Base-by-base conservation (phyloP, 2,329 filamentous ascomycete genomes). In the Cercospora zeina region DNA sequence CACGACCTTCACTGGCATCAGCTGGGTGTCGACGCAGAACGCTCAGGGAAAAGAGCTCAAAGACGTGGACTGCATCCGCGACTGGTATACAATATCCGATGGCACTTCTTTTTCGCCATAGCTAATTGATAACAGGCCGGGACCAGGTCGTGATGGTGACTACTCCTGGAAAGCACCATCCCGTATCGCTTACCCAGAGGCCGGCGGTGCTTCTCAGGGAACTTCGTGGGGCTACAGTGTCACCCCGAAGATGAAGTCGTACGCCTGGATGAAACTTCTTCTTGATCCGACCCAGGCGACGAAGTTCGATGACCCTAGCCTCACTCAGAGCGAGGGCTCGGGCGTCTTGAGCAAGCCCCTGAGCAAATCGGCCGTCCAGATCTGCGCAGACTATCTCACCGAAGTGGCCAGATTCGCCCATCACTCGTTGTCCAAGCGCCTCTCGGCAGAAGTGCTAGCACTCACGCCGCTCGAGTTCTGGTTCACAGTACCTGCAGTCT, bases 401-500 rank as follows among this genome's bases (percentile, higher is more conserved):
- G 58, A 65, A 19, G 47, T 65, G 4, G 47, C 27, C 13, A 13
- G 11, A 10, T 61, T 58, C 5, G 65, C 59, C 0, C 49, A 57
- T 14, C 10, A 51, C 7, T 61, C 54, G 0, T 31, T 67, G 0
- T 16, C 21, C 7, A 55, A 50, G 27, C 31, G 37, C 1, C 8
- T 59, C n/a, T 54, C 62, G 3, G 30, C 30, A 1, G 65, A 65
- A 19, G 42, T 62, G 4, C 51, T 67, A 3, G 24, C 53, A 2
- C 85, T 84, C 8, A 91, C 88, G 3, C 87, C 86, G 68, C 85
- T 91, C 37, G 86, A 92, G 64, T 91, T 89, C 69, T 88, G 91
- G 59, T 80, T 93, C 60, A 92, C 89, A 0, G 89, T 89, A 51
- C 89, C 89, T 7, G 89, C 89, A 6, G 88, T 92, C 2, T 93